Percentiles rank a stretch among this genome's conserved stretches.
phyloP scores from a whole-genome alignment of 139 green algal species.

The Tetraselmis striata region DNA sequence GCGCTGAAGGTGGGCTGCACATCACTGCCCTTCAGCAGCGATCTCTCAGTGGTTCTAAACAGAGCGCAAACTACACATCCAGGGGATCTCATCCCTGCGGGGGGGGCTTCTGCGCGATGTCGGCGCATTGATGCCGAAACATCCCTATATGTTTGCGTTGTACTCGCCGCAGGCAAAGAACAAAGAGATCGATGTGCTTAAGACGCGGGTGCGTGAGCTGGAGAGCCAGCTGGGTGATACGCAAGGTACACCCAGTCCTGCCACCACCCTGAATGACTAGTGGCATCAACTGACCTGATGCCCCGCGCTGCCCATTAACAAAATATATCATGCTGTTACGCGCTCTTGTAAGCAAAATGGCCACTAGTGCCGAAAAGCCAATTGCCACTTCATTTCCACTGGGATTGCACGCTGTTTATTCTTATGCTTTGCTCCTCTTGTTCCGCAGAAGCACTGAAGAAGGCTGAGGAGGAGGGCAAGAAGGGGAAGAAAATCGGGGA shows the following conservation, averaged over 20 bases:
- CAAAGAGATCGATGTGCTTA: not conserved
- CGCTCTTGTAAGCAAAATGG: not conserved
- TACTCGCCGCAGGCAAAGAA: not conserved
- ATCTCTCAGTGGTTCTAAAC: too few relatives aligned
- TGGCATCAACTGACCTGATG: not conserved
- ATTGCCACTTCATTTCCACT: too few relatives aligned
- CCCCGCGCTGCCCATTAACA: not conserved
- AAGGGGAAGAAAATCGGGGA: not conserved
- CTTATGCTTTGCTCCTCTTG: too few relatives aligned
- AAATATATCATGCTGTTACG: not conserved
- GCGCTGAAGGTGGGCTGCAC: not conserved
- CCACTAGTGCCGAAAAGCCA: not conserved
- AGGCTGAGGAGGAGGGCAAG: not conserved
- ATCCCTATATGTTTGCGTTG: not conserved
- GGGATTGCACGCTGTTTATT: not conserved
- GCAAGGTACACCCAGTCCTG: not conserved
- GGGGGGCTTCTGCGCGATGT: not conserved
- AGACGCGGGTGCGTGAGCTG: not conserved
- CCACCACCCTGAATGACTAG: not conserved
- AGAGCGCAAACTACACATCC: too few relatives aligned
- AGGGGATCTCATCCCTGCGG: not conserved
- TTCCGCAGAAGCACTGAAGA: not conserved
- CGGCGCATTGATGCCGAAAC: not conserved
- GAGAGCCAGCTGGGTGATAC: not conserved
- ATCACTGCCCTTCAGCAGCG: too few relatives aligned